Conservation (phyloP, 805 yeast genomes). For the Saccharomycopsis amapae region DNA sequence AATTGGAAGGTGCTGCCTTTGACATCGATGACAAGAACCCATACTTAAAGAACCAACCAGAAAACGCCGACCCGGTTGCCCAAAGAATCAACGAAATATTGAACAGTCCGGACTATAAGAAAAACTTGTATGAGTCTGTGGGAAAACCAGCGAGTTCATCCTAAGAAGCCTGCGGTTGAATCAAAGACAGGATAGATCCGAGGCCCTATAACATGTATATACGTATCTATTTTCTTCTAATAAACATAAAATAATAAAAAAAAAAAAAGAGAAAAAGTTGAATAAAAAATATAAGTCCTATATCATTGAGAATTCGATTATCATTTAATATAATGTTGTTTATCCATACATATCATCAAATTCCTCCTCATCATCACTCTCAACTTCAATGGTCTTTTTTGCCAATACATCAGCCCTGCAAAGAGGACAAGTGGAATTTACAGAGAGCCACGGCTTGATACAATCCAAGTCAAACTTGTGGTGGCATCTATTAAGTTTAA, state of each 20-base stretch:
- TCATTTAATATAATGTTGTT: no score
- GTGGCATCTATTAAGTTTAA: conserved; percentile 64
- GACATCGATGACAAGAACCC: conserved; percentile 21
- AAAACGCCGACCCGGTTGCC: conserved; percentile 38
- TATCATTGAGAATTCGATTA: no score
- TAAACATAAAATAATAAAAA: no score
- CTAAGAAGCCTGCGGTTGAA: no score
- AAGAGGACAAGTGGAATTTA: conserved; percentile 74
- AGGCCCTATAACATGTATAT: no score
- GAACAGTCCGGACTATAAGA: conserved; percentile 52
- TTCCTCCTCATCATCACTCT: conserved; percentile 19
- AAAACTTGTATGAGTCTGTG: conserved; percentile 16
- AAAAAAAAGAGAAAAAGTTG: no score
- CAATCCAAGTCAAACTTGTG: conserved; percentile 88
- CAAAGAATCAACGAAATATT: conserved; percentile 54
- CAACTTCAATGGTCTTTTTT: conserved; percentile 33
- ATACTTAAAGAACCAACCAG: conserved; percentile 19
- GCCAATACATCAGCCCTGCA: conserved; percentile 68
- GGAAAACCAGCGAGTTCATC: no score
- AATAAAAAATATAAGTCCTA: no score
- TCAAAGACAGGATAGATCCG: no score
- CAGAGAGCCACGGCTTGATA: conserved; percentile 79
- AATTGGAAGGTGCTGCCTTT: conserved; percentile 31
- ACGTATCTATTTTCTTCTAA: no score
- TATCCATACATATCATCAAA: conserved; percentile 22